Conservation (phyloP, 768 basidiomycete species). For the Leucosporidium creatinivorum region DNA sequence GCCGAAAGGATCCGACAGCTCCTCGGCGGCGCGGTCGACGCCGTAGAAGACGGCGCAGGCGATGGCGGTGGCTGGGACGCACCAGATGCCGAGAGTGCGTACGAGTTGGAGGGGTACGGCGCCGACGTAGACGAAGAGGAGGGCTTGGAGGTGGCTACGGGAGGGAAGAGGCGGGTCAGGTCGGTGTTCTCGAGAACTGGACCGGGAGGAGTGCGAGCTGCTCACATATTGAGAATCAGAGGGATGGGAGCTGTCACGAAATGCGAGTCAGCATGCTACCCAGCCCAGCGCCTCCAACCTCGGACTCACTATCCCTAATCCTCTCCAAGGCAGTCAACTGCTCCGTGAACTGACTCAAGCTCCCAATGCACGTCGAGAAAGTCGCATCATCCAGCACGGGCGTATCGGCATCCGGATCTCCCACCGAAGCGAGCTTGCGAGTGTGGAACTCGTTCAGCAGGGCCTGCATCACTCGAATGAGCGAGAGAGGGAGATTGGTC, state of each 20-base stretch:
- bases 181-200: neutral
- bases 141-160: constrained; percentile 11
- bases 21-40: constrained; percentile 19
- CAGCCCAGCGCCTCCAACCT: neutral
- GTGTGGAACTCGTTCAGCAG: constrained; percentile 20
- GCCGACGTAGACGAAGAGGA: constrained; percentile 29
- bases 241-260: constrained; percentile 25
- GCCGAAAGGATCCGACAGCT: constrained; percentile 28
- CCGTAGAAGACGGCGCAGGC: constrained; percentile 24
- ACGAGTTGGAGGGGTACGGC: constrained; percentile 31
- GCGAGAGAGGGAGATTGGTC: constrained; percentile 24
- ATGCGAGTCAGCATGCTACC: neutral
- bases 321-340: constrained; percentile 27
- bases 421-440: constrained; percentile 5
- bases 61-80: constrained; percentile 18
- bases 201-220: neutral
- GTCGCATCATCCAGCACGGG: constrained; percentile 21
- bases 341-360: constrained; percentile 20
- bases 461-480: constrained; percentile 20
- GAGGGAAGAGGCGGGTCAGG: neutral
- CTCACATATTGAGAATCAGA: constrained; percentile 25
- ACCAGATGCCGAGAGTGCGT: constrained; percentile 15
- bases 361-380: constrained; percentile 5
- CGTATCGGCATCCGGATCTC: neutral
- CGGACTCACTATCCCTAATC: constrained; percentile 29